Evolutionary conservation across 1,284 basidiomycete species (phyloP).

Genomic region (Boletellus sp.): DNA sequence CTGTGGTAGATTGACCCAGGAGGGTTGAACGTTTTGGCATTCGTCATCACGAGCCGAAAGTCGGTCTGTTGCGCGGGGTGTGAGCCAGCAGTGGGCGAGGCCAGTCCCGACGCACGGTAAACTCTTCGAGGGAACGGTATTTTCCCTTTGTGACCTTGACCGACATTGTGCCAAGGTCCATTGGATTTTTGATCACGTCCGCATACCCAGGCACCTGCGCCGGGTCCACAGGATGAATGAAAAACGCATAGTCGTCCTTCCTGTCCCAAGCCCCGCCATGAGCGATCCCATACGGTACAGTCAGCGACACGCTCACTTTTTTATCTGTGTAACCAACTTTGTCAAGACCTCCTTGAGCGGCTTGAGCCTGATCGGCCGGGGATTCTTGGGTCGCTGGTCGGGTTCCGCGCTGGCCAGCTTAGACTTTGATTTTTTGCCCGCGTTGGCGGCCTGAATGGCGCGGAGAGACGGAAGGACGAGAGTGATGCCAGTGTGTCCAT

Average conservation of each 20-base stretch:
- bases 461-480: constrained; percentile 48
- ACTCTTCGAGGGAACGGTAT: constrained; percentile 74
- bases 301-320: constrained; percentile 50
- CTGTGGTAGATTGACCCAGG: constrained; percentile 66
- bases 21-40: constrained; percentile 73
- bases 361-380: constrained; percentile 66
- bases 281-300: constrained; percentile 8
- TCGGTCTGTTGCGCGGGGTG: constrained; percentile 46
- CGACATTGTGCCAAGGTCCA: constrained; percentile 82
- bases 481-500: constrained; percentile 33
- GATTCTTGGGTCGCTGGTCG: constrained; percentile 39
- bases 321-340: constrained; percentile 66
- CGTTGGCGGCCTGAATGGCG: constrained; percentile 33
- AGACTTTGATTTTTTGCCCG: constrained; percentile 29
- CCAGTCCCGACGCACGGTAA: constrained; percentile 49
- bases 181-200: constrained; percentile 68
- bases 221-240: constrained; percentile 67
- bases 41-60: constrained; percentile 65
- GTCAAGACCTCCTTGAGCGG: constrained; percentile 69
- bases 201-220: constrained; percentile 65
- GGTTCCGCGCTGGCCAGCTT: constrained; percentile 16
- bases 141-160: constrained; percentile 60
- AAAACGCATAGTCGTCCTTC: constrained; percentile 86
- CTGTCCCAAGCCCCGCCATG: constrained; percentile 35
- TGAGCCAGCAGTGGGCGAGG: background rate